A percentile compares a stretch with the other conserved stretches of the same genome.
These are phyloP conservation scores for Stellera chamaejasme DNA, from an alignment of 345 rosid species.

Conservation along the genomic window DNA sequence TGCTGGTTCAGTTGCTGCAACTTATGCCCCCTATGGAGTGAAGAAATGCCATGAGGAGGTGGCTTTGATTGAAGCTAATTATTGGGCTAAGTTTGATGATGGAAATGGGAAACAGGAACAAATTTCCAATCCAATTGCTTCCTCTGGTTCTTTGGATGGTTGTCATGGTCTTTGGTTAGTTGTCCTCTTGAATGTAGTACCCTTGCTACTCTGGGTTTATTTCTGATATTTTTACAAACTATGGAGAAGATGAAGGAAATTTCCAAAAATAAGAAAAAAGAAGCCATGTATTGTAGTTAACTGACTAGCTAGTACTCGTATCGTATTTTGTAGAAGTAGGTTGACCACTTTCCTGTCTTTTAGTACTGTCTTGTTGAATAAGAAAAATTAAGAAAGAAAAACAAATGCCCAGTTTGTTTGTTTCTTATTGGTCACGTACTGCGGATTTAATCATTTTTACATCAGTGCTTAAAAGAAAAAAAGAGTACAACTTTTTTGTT, in stretches of 20 bases:
- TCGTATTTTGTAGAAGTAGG: too few relatives aligned
- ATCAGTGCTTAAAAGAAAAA: too few relatives aligned
- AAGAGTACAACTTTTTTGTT: too few relatives aligned
- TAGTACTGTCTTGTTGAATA: neutral
- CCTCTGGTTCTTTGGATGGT: constrained; percentile 34
- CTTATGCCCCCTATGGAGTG: constrained; percentile 52
- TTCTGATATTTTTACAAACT: neutral
- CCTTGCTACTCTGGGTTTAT: constrained; percentile 16
- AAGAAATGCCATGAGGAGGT: constrained; percentile 45
- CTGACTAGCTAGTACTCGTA: too few relatives aligned
- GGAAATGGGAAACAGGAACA: constrained; percentile 13
- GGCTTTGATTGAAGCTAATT: constrained; percentile 23
- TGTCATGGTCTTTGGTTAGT: constrained; percentile 17
- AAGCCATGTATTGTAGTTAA: too few relatives aligned
- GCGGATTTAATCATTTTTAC: too few relatives aligned
- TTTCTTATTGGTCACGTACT: too few relatives aligned
- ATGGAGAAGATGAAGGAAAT: too few relatives aligned
- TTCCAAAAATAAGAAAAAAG: too few relatives aligned
- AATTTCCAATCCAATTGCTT: constrained; percentile 20
- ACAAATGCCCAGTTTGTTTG: too few relatives aligned
- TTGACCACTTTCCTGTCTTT: neutral
- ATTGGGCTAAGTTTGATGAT: constrained; percentile 26
- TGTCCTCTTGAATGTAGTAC: constrained; percentile 9
- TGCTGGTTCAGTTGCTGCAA: constrained; percentile 23
- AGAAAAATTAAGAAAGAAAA: neutral